Base-by-base conservation (phyloP, 2,329 filamentous ascomycete genomes). In the Chalara sp. region DNA sequence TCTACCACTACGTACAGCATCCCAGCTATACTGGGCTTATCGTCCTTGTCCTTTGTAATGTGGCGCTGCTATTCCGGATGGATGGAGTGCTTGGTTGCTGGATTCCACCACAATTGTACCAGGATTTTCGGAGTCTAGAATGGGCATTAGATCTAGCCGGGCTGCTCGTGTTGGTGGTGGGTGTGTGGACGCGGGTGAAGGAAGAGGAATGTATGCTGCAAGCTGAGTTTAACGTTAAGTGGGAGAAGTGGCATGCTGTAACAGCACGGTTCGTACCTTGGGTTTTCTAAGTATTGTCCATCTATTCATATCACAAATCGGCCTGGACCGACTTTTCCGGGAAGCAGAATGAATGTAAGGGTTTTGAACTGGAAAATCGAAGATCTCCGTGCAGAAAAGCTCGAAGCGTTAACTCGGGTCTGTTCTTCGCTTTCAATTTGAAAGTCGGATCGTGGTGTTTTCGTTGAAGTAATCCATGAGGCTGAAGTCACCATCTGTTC, bases 1-100 rank as follows among this genome's bases (percentile, higher is more conserved):
- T 96, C 35, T 97, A 96, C 67, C 72, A 73, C 6, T 69, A 78
- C 47, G 72, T 93, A 47, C 76, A 92, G 28, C 92, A 97, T 68
- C 92, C 92, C 12, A 86, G 86, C 53, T 97, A 97, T 69, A 73
- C 72, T 1, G 74, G 73, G 0, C 39, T 73, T 1, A 10, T 68
- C 0, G 32, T 72, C 3, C 53, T 78, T 0, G 47, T 67, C 2
- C 12, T 63, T 1, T 60, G 53, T 40, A 65, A 65, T 46, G 43
- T 58, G 0, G 54, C 58, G 1, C 54, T 76, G 5, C 60, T 74
- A 4, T 49, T 61, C 7, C 59, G 73, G 0, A 50, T 63, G 30
- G 72, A 76, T 50, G 73, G 69, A 0, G 58, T 63, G 4, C 33
- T 66, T 0, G 66, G 65, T 28, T 76, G 72, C 51, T 70, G 67